phyloP scores from a whole-genome alignment of 306 rosid genomes.

The Erythrophleum fordii region DNA sequence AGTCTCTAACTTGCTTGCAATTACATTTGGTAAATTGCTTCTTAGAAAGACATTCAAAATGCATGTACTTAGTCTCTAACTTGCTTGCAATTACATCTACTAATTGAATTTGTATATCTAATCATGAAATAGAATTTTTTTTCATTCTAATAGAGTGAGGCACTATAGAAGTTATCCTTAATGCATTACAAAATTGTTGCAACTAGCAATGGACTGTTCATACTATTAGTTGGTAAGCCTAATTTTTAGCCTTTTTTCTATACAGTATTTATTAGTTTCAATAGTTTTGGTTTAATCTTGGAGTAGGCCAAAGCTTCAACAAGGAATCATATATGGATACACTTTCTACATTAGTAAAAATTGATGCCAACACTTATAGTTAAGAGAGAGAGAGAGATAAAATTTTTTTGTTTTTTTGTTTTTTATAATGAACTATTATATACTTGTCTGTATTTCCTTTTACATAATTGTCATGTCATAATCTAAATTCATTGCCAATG shows the following conservation, averaged over 20 bases:
- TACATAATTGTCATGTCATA: neutral
- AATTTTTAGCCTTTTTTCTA: neutral
- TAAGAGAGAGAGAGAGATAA: too few species aligned
- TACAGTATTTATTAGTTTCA: neutral
- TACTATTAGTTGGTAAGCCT: conserved; percentile 32
- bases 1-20: neutral
- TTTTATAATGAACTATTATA: too few species aligned
- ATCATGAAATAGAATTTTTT: too few species aligned
- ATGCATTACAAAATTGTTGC: conserved; percentile 27
- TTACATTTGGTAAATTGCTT: conserved; percentile 4
- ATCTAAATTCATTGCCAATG: too few species aligned
- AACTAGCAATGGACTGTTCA: conserved; percentile 36
- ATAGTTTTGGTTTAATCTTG: too few species aligned
- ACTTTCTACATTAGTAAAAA: neutral
- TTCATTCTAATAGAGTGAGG: conserved; percentile 31
- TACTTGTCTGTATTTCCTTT: neutral
- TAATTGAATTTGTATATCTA: neutral
- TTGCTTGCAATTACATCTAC: too few species aligned
- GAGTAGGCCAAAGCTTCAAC: too few species aligned
- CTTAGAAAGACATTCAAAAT: too few species aligned
- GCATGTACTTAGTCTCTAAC: too few species aligned
- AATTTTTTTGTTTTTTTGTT: too few species aligned
- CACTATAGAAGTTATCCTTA: conserved; percentile 27
- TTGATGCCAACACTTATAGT: too few species aligned
- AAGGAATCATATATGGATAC: neutral